Conservation (phyloP, 805 yeast genomes). For the Helenozyma rhizophorensis region DNA sequence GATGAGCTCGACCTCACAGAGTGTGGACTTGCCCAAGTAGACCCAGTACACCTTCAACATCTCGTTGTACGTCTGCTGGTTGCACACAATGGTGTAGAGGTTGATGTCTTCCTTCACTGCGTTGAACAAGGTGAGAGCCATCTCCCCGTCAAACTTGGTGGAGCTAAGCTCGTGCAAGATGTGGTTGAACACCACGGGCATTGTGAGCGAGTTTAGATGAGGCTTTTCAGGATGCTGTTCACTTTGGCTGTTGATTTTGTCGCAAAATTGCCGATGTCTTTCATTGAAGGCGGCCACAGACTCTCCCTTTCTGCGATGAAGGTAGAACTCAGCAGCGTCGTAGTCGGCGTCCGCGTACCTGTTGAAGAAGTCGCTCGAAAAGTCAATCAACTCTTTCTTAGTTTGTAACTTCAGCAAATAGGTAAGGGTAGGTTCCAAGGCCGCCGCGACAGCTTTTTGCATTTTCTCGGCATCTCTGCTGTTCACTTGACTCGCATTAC, state of each 20-base stretch:
- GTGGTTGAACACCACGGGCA: conserved; percentile 34
- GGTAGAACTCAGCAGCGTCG: conserved; percentile 9
- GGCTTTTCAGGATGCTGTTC: conserved; percentile 20
- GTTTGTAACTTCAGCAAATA: conserved; percentile 5
- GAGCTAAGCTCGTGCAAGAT: conserved; percentile 21
- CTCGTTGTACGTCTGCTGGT: conserved; percentile 40
- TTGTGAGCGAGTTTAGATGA: conserved; percentile 26
- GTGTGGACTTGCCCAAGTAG: conserved; percentile 31
- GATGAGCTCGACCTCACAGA: conserved; percentile 31
- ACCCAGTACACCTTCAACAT: conserved; percentile 34
- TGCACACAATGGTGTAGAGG: conserved; percentile 31
- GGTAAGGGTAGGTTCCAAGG: too few relatives aligned
- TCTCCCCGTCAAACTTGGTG: conserved; percentile 30
- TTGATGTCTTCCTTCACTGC: conserved; percentile 28
- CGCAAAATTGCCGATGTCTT: conserved; percentile 19
- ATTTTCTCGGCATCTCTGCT: too few relatives aligned
- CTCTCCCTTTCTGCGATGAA: conserved; percentile 14
- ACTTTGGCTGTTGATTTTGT: conserved; percentile 12
- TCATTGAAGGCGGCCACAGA: conserved; percentile 9
- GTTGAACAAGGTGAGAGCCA: conserved; percentile 34
- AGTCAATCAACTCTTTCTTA: conserved; percentile 14
- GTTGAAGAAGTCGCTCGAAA: conserved; percentile 12
- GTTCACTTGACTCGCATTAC: too few relatives aligned
- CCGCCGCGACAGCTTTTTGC: too few relatives aligned
- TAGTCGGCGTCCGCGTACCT: conserved; percentile 7